phyloP scores from a whole-genome alignment of 192 early-diverging fungal species.

The Phlyctochytrium planicorne region DNA sequence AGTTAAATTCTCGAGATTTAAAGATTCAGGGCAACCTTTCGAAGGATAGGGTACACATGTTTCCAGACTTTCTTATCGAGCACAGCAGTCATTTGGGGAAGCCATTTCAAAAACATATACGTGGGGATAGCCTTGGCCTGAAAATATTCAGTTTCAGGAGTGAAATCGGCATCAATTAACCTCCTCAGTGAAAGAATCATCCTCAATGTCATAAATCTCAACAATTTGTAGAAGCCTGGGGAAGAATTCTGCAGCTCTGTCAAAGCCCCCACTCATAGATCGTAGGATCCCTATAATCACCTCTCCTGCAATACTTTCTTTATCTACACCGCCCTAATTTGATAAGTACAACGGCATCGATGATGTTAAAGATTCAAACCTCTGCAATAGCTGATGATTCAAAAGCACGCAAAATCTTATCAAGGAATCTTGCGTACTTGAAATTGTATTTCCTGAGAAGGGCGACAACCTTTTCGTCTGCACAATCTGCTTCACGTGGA shows the following conservation, averaged over 20 bases:
- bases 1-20: constrained; percentile 8
- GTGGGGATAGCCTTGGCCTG: constrained; percentile 27
- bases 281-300: constrained; percentile 51
- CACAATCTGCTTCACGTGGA: no score
- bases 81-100: constrained; percentile 71
- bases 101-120: constrained; percentile 77
- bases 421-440: constrained; percentile 17
- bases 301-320: no score
- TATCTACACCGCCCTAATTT: no score
- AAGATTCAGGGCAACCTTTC: no score
- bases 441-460: no score
- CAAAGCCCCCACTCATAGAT: constrained; percentile 54
- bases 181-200: no score
- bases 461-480: no score
- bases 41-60: constrained; percentile 51
- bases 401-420: constrained; percentile 11
- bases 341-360: no score
- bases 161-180: no score
- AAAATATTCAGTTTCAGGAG: constrained; percentile 24
- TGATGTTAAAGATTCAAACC: constrained; percentile 11
- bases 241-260: constrained; percentile 61
- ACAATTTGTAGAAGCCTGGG: constrained; percentile 71
- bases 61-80: constrained; percentile 58
- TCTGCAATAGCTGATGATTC: neutral
- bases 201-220: constrained; percentile 41